Conservation (phyloP, 805 yeast genomes). For the Pichia kluyveri region DNA sequence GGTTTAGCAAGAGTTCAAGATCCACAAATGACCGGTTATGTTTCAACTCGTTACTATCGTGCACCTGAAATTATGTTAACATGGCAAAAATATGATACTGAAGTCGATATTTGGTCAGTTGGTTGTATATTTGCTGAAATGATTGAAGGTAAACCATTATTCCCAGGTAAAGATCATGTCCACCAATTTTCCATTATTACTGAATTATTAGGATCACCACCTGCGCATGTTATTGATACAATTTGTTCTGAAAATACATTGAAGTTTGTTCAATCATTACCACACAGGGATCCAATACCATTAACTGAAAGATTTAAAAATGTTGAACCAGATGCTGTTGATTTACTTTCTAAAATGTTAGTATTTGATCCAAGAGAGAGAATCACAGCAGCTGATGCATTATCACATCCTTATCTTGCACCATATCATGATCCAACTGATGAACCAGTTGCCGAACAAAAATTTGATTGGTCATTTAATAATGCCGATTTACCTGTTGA, state of each 20-base stretch:
- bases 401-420: slow-evolving; percentile 82
- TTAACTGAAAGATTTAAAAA: slow-evolving; percentile 70
- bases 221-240: slow-evolving; percentile 90
- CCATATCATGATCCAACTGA: slow-evolving; percentile 97
- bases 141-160: slow-evolving; percentile 50
- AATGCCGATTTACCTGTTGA: slow-evolving; percentile 97
- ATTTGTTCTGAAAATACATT: slow-evolving; percentile 93
- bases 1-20: slow-evolving; percentile 58
- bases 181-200: slow-evolving; percentile 97
- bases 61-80: slow-evolving; percentile 81
- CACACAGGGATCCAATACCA: slow-evolving; percentile 88
- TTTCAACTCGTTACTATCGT: slow-evolving; percentile 78
- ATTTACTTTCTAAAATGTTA: slow-evolving; percentile 78
- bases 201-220: slow-evolving; percentile 88
- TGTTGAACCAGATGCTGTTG: slow-evolving; percentile 81
- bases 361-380: slow-evolving; percentile 93
- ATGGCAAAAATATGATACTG: slow-evolving; percentile 62
- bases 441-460: slow-evolving; percentile 88
- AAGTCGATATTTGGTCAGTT: slow-evolving; percentile 75
- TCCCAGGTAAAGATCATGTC: slow-evolving; percentile 92
- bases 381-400: slow-evolving; percentile 84
- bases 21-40: slow-evolving; percentile 61
- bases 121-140: slow-evolving; percentile 74
- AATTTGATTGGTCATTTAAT: slow-evolving; percentile 96
- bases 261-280: slow-evolving; percentile 87